Base-by-base conservation (phyloP, 2,329 filamentous ascomycete genomes). In the Capronia epimyces region DNA sequence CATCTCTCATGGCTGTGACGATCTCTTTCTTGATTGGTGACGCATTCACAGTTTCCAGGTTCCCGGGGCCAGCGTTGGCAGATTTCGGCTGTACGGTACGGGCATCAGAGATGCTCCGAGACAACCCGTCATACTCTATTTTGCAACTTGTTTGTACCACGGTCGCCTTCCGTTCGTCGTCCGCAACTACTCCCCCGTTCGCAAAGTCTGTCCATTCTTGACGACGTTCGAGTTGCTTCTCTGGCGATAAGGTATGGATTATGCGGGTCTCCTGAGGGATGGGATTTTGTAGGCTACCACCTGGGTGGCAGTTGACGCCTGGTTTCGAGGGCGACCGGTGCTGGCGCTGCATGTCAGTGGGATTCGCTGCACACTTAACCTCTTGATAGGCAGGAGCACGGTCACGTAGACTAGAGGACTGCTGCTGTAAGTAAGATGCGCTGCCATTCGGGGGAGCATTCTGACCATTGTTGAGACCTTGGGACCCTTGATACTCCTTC, bases 121-220 rank as follows among this genome's bases (percentile, higher is more conserved):
- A 24, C 21, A 16, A n/a, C 9, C 15, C 39, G 16, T 42, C 39
- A n/a, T 24, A 25, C 3, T 42, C 39, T 16, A 32, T 3, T 32
- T 3, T 32, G 29, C 29, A 12, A 32, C 29, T n/a, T n/a, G 3
- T 12, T 37, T 37, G 15, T 20, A 5, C 34, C 3, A 22, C 27
- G 12, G 20, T n/a, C 25, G 22, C 18, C 20, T 29, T 40, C 40
- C 48, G 43, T 45, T 49, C 20, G 32, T 50, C 50, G 16, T 48
- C 50, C 32, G 43, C 50, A 22, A 44, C 29, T 29, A 54, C 39
- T 16, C 46, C 43, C 37, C 45, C 44, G 9, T 45, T 16, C 9
- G 57, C 54, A 52, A 51, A 56, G 18, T 36, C 27, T 5, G 47
- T 49, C 55, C 55, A 59, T 12, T 37, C 37, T 47, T 27, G 24